A percentile compares a stretch with the other conserved stretches of the same genome.
These are phyloP conservation scores for Curvularia hawaiiensis DNA, from an alignment of 2,329 filamentous ascomycete species.

Conservation along the genomic window DNA sequence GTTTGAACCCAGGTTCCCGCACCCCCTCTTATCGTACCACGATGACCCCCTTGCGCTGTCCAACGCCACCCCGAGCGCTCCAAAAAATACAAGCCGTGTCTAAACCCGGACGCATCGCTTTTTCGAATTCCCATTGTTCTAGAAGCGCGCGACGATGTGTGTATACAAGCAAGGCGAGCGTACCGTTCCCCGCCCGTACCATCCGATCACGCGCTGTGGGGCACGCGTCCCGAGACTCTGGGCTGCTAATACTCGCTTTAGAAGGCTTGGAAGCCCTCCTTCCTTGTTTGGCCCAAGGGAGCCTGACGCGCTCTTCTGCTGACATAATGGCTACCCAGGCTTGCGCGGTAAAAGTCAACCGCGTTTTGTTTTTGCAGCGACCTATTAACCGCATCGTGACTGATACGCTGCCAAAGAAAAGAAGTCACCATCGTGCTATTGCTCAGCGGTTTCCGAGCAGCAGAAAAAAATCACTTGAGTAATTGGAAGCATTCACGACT, in stretches of 20 bases:
- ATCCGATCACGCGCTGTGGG: constrained; percentile 14
- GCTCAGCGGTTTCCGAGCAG: no score
- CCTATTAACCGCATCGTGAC: neutral
- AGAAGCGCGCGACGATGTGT: neutral
- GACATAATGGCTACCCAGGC: neutral
- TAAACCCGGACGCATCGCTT: neutral
- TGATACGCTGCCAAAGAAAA: neutral
- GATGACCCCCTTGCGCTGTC: neutral
- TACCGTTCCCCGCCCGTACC: constrained; percentile 6
- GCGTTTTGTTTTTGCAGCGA: neutral
- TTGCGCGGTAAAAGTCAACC: neutral
- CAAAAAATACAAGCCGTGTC: neutral
- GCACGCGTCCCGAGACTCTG: constrained; percentile 9
- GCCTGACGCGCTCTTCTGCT: neutral
- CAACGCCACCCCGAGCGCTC: neutral
- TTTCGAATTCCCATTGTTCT: neutral
- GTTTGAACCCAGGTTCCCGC: constrained; percentile 2
- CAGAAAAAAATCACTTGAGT: neutral
- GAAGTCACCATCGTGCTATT: neutral
- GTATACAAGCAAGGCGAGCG: constrained; percentile 1
- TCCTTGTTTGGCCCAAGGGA: constrained; percentile 3
- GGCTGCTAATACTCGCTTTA: constrained; percentile 2
- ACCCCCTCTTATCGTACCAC: neutral
- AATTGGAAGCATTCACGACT: neutral
- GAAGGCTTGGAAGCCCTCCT: neutral